These are phyloP conservation scores for Komagataella pastoris DNA, from an alignment of 805 yeast genomes.

Conservation along the genomic window DNA sequence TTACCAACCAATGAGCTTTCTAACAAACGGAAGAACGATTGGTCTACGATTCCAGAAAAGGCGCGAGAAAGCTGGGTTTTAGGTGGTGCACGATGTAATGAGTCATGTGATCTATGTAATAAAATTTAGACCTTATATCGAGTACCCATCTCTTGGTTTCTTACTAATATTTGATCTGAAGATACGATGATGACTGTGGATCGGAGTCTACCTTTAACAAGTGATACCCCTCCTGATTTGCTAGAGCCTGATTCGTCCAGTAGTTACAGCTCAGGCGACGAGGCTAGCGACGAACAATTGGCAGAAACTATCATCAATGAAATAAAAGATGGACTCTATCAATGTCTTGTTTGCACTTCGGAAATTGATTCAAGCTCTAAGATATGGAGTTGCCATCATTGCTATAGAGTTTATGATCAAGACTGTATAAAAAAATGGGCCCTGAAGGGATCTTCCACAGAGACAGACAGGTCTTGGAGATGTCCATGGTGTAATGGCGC, in stretches of 20 bases:
- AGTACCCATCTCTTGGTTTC: too few relatives aligned
- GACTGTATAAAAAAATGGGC: slow-evolving; percentile 88
- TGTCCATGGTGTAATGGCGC: slow-evolving; percentile 72
- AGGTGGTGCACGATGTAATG: background rate
- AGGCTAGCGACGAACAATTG: slow-evolving; percentile 7
- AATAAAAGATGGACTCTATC: slow-evolving; percentile 54
- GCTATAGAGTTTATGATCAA: slow-evolving; percentile 77
- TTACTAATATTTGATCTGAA: background rate
- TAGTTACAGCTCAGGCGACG: background rate
- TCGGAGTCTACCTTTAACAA: background rate
- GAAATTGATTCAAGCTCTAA: slow-evolving; percentile 54
- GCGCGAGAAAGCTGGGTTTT: background rate
- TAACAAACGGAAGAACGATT: background rate
- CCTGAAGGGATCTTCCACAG: slow-evolving; percentile 53
- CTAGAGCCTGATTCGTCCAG: background rate
- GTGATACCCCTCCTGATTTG: background rate
- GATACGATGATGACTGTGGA: background rate
- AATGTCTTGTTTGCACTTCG: slow-evolving; percentile 81
- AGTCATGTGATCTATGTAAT: background rate
- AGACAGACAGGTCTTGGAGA: slow-evolving; percentile 52
- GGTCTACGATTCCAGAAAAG: background rate
- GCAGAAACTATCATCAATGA: slow-evolving; percentile 38
- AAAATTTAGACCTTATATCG: too few relatives aligned
- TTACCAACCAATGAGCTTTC: background rate
- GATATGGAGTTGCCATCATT: slow-evolving; percentile 69